A percentile compares a stretch with the other conserved stretches of the same genome.
phyloP scores from a whole-genome alignment of 306 rosid species.

The Gillenia trifoliata region DNA sequence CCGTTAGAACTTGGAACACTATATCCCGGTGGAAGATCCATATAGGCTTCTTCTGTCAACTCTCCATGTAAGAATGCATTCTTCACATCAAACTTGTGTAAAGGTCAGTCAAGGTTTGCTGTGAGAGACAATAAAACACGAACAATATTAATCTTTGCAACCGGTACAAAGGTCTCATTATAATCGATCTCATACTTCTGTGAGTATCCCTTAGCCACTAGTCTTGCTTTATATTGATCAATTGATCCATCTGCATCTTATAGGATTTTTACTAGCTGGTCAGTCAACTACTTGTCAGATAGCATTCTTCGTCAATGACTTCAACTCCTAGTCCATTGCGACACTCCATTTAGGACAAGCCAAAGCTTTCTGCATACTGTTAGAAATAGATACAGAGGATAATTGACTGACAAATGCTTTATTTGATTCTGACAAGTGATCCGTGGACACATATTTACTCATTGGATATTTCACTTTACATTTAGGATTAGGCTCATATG shows the following conservation, averaged over 20 bases:
- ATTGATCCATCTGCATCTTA: not conserved
- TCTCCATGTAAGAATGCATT: not conserved
- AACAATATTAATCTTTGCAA: no score
- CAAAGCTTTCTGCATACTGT: not conserved
- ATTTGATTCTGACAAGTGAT: not conserved
- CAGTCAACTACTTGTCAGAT: not conserved
- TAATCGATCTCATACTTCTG: no score
- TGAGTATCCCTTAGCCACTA: not conserved
- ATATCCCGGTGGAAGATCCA: not conserved
- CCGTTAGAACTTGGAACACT: not conserved
- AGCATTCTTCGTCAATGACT: not conserved
- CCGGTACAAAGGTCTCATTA: not conserved
- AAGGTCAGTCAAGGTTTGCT: not conserved
- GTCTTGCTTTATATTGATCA: not conserved
- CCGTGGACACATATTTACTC: not conserved
- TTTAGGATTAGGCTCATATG: not conserved
- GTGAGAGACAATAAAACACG: not conserved
- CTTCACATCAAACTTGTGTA: not conserved
- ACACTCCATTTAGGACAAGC: not conserved
- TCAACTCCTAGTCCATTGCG: not conserved
- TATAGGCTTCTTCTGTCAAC: not conserved
- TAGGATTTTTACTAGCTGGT: not conserved
- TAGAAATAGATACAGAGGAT: not conserved
- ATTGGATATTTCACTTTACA: not conserved
- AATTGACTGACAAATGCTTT: not conserved